Percentiles rank a stretch among this genome's conserved stretches.
These are phyloP conservation scores for Globisporangium alternatum DNA, from an alignment of 352 stramenopile genomes.

Conservation along the genomic window DNA sequence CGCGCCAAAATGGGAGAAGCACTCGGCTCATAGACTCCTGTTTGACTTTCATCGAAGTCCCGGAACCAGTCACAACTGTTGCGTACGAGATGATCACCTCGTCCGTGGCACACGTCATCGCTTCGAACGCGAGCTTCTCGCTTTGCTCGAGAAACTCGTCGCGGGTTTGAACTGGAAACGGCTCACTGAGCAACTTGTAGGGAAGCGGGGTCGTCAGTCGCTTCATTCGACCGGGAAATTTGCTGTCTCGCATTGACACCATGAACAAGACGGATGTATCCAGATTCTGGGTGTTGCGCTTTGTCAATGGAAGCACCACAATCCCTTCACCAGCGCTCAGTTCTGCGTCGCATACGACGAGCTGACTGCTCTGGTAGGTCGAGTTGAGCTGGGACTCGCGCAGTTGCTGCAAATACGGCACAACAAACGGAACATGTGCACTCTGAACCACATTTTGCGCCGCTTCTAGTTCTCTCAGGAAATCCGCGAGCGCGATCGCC, in stretches of 20 bases:
- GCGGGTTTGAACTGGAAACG: slow-evolving; percentile 58
- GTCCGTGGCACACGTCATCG: slow-evolving; percentile 28
- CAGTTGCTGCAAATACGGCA: slow-evolving; percentile 68
- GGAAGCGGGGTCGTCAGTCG: slow-evolving; percentile 62
- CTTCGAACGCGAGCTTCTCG: slow-evolving; percentile 47
- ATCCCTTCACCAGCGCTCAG: slow-evolving; percentile 20
- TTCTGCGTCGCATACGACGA: neutral
- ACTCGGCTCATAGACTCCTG: slow-evolving; percentile 30
- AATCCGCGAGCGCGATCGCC: slow-evolving; percentile 61
- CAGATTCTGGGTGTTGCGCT: slow-evolving; percentile 34
- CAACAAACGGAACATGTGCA: slow-evolving; percentile 59
- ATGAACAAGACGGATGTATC: slow-evolving; percentile 40
- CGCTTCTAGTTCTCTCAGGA: slow-evolving; percentile 60
- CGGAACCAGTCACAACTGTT: slow-evolving; percentile 18
- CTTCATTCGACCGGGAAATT: slow-evolving; percentile 75
- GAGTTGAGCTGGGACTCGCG: slow-evolving; percentile 28
- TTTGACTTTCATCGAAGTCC: slow-evolving; percentile 5
- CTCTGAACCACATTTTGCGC: slow-evolving; percentile 58
- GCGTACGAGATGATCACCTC: slow-evolving; percentile 59
- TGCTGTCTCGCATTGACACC: slow-evolving; percentile 72
- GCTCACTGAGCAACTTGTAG: slow-evolving; percentile 43
- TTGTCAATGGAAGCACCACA: slow-evolving; percentile 48
- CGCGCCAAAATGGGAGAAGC: slow-evolving; percentile 29
- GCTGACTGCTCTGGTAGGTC: slow-evolving; percentile 1
- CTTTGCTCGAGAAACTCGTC: slow-evolving; percentile 42